Evolutionary conservation across 1,139 yeast species (phyloP), one percentile per base, ranked within the genome.

Genomic region (Suhomyces yuchorum): DNA sequence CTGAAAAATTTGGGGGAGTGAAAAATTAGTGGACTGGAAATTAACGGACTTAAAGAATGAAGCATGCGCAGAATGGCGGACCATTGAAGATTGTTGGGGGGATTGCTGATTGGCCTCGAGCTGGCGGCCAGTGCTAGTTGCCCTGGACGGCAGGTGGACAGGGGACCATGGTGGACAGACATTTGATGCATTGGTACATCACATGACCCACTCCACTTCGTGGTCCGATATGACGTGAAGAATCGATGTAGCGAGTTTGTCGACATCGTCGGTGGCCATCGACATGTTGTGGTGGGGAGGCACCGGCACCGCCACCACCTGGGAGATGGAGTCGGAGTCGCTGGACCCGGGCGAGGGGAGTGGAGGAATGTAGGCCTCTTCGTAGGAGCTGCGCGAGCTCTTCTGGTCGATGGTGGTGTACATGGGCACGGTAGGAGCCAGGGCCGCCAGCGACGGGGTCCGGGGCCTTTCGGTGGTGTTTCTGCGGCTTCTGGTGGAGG

Each of bases 131-230:
- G n/a, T n/a, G n/a, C n/a, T n/a, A n/a, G n/a, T n/a, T n/a, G n/a
- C n/a, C n/a, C n/a, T n/a, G n/a, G n/a, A n/a, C n/a, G n/a, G n/a
- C n/a, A n/a, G n/a, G n/a, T n/a, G n/a, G n/a, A n/a, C n/a, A n/a
- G n/a, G n/a, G n/a, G n/a, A n/a, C n/a, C n/a, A n/a, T n/a, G n/a
- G n/a, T n/a, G n/a, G n/a, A n/a, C n/a, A n/a, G n/a, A n/a, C n/a
- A n/a, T n/a, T n/a, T n/a, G n/a, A n/a, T n/a, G n/a, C n/a, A n/a
- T n/a, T n/a, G n/a, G n/a, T n/a, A n/a, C n/a, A n/a, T 42, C 46
- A 59, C 46, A 60, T 56, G 15, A 50, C 56, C 65, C 65, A 61
- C 22, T 59, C 59, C 9, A 59, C 50, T 9, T 54, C 55, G 17
- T 50, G 50, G 26, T 53, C 50, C 24, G 51, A 50, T 8, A 59